Evolutionary conservation across 208 protist genomes (phyloP), one percentile per base, ranked within the genome.

Genomic region (Willaertia magna): DNA sequence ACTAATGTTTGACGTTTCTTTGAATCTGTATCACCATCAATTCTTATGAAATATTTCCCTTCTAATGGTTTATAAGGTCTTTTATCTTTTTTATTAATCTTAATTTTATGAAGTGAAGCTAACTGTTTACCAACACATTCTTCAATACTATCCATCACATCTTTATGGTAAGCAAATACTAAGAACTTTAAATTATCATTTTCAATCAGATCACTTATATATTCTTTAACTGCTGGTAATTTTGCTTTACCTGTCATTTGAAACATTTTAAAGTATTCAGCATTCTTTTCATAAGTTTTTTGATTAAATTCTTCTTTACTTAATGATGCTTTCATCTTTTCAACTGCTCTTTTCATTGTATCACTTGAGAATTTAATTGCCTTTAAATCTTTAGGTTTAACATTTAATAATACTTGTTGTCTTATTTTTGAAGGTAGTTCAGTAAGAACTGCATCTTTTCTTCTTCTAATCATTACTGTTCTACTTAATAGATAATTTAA

Each of bases 401-500:
- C 11, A 46, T 0, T n/a, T 67, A 84, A 47, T 55, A 46, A 34
- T 74, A 84, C 39, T 34, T 47, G 30, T 84, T 84, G 9, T 59
- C 79, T 42, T 42, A 42, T 7, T 67, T 84, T 84, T n/a, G 26
- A 1, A 20, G 79, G 79, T 44, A 84, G 30, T 47, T 67, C 30
- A 3, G 46, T 59, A 1, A 84, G 30, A 16, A 84, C 79, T 67
- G 95, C 91, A 75, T 88, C 85, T 90, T 98, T 98, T 0, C 92
- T 94, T 74, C 97, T 93, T n/a, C 97, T 90, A 86, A 98, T 97
- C 88, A 98, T 93, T 51, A 95, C 94, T 75, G 91, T 88, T 74
- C 95, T 87, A 52, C 88, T 88, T 52, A 98, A 85, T 59, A 98
- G 4, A 46, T 30, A 87, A 86, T 97, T 91, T 34, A 98, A 89